phyloP scores from a whole-genome alignment of 2,329 filamentous ascomycete species.

The Venturiaceae sp. region DNA sequence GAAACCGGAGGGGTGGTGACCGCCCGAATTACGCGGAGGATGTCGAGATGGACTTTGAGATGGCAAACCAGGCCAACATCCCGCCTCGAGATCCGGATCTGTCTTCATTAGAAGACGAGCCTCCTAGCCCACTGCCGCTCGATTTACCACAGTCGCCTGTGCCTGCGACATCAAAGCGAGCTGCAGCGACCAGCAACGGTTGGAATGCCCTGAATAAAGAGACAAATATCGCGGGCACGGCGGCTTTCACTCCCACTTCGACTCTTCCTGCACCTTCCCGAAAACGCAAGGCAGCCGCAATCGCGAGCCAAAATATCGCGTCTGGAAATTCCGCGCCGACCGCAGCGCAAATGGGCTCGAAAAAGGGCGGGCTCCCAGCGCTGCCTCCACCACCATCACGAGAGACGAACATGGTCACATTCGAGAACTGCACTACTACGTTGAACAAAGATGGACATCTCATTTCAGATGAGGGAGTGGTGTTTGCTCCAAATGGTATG shows the following conservation, averaged over 20 bases:
- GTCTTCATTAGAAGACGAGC: conserved; percentile 7
- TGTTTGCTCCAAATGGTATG: conserved; percentile 77
- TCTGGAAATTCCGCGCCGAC: conserved; percentile 16
- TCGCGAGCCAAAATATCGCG: conserved; percentile 7
- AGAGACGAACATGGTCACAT: conserved; percentile 82
- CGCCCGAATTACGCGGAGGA: conserved; percentile 96
- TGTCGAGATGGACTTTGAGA: conserved; percentile 82
- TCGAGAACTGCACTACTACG: conserved; percentile 59
- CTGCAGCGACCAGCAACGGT: conserved; percentile 1
- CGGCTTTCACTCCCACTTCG: conserved; percentile 45
- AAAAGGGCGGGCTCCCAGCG: neutral
- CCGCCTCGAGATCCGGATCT: conserved; percentile 18
- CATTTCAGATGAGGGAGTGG: conserved; percentile 82
- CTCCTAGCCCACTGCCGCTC: neutral
- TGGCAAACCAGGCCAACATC: conserved; percentile 48
- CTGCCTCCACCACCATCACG: conserved; percentile 22
- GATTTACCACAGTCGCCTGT: conserved; percentile 2
- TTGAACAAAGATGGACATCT: conserved; percentile 65
- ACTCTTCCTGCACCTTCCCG: conserved; percentile 40
- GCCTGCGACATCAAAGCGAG: neutral
- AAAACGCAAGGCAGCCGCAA: conserved; percentile 12
- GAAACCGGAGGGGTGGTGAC: conserved; percentile 70
- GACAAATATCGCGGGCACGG: conserved; percentile 46
- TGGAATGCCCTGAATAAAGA: conserved; percentile 20
- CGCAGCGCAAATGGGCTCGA: neutral